phyloP scores from a whole-genome alignment of 805 yeast species.

The Metschnikowia cerradonensis region DNA sequence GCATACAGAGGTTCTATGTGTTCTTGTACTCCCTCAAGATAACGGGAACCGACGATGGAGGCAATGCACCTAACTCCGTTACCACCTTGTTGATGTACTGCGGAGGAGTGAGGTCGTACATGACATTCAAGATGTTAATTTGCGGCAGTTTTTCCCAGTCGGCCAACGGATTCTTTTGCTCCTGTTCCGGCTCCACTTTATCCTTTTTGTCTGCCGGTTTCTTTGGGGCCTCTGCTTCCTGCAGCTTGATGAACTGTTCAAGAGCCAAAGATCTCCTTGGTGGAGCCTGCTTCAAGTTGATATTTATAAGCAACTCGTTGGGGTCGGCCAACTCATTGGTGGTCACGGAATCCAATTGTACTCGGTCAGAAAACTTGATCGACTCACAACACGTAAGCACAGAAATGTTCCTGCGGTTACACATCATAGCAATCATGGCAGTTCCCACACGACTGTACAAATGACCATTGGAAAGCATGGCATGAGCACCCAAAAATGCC shows the following conservation, averaged over 20 bases:
- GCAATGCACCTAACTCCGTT: slow-evolving; percentile 93
- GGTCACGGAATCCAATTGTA: slow-evolving; percentile 94
- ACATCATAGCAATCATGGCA: slow-evolving; percentile 88
- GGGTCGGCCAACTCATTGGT: slow-evolving; percentile 85
- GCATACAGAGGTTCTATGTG: slow-evolving; percentile 13
- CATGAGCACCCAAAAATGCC: slow-evolving; percentile 93
- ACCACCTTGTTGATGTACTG: slow-evolving; percentile 90
- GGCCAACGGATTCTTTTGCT: slow-evolving; percentile 41
- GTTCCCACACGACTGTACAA: slow-evolving; percentile 93
- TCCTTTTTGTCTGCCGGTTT: slow-evolving; percentile 24
- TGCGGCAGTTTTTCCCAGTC: slow-evolving; percentile 63
- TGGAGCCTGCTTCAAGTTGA: slow-evolving; percentile 49
- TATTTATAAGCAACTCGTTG: slow-evolving; percentile 56
- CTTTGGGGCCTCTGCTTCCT: slow-evolving; percentile 28
- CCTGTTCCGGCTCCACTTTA: slow-evolving; percentile 23
- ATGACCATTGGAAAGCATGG: slow-evolving; percentile 92
- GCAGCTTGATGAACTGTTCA: slow-evolving; percentile 53
- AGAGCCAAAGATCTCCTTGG: slow-evolving; percentile 58
- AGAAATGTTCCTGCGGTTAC: slow-evolving; percentile 83
- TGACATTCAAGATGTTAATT: slow-evolving; percentile 72
- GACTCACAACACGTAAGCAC: slow-evolving; percentile 95
- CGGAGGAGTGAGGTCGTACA: slow-evolving; percentile 94
- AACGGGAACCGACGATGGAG: slow-evolving; percentile 98
- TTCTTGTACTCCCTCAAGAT: slow-evolving; percentile 86
- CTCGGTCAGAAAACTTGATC: slow-evolving; percentile 89